phyloP scores from a whole-genome alignment of 176 grass and related monocot genomes.

The Oryza meridionalis region DNA sequence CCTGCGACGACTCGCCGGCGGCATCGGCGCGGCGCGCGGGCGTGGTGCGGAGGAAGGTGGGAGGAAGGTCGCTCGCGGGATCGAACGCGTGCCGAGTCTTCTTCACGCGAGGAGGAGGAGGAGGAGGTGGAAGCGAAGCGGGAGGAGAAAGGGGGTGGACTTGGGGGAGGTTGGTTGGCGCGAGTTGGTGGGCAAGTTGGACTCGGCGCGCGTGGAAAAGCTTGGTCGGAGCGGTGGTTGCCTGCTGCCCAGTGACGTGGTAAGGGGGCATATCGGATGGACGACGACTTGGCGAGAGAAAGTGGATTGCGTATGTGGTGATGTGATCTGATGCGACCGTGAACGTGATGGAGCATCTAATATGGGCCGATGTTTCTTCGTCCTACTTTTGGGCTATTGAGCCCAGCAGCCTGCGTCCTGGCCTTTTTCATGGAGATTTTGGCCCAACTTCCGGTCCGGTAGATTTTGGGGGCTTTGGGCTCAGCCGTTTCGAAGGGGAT shows the following conservation, averaged over 20 bases:
- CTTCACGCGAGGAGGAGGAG: neutral
- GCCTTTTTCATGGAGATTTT: neutral
- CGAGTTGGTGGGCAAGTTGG: neutral
- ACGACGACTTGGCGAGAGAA: neutral
- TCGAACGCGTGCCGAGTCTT: slow-evolving; percentile 20
- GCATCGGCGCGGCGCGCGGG: slow-evolving; percentile 27
- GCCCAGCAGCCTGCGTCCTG: no score
- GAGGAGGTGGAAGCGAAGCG: neutral
- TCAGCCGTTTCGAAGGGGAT: neutral
- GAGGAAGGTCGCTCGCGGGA: slow-evolving; percentile 17
- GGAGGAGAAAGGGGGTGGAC: neutral
- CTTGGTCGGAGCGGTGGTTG: neutral
- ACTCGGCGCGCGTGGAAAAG: neutral
- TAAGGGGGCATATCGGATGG: neutral
- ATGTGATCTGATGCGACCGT: neutral
- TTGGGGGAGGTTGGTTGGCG: neutral
- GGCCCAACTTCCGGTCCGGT: neutral
- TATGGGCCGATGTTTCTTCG: neutral
- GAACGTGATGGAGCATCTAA: neutral
- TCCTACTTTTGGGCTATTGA: no score
- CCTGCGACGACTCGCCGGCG: neutral
- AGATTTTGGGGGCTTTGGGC: neutral
- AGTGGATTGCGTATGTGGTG: neutral
- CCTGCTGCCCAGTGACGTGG: neutral
- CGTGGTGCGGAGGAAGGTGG: slow-evolving; percentile 31